Conservation (phyloP, 1,284 basidiomycete genomes). For the Austroboletus niveus region DNA sequence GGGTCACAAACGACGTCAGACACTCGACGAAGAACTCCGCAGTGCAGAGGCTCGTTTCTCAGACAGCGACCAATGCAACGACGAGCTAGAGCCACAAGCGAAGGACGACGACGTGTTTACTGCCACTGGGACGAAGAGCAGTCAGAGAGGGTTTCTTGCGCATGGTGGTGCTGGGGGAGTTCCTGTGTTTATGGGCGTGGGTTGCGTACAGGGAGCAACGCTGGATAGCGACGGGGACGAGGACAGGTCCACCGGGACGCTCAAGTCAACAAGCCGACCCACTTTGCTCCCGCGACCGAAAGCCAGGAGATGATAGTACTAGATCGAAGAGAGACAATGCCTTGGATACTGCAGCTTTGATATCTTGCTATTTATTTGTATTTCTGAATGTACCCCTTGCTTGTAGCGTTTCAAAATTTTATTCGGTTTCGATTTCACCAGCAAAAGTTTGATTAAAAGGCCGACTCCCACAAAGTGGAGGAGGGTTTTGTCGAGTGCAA, state of each 20-base stretch:
- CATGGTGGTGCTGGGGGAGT: constrained; percentile 67
- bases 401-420: too few relatives aligned
- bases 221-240: constrained; percentile 25
- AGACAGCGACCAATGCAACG: constrained; percentile 34
- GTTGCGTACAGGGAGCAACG: constrained; percentile 53
- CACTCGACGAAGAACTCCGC: constrained; percentile 65
- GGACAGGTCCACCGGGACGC: neutral
- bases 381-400: constrained; percentile 9
- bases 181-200: constrained; percentile 66
- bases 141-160: constrained; percentile 60
- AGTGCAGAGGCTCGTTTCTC: constrained; percentile 39
- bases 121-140: constrained; percentile 53
- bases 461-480: too few relatives aligned
- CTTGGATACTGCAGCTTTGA: neutral
- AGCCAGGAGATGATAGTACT: constrained; percentile 11
- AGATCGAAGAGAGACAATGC: constrained; percentile 6
- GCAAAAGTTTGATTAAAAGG: too few relatives aligned
- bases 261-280: constrained; percentile 14
- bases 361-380: constrained; percentile 27
- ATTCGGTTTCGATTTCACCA: too few relatives aligned
- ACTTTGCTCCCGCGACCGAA: constrained; percentile 28
- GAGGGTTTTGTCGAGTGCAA: too few relatives aligned
- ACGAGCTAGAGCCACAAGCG: constrained; percentile 36
- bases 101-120: constrained; percentile 48
- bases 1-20: constrained; percentile 38